Evolutionary conservation across 139 green algal species (phyloP).

Genomic region (Zygnema cylindricum): DNA sequence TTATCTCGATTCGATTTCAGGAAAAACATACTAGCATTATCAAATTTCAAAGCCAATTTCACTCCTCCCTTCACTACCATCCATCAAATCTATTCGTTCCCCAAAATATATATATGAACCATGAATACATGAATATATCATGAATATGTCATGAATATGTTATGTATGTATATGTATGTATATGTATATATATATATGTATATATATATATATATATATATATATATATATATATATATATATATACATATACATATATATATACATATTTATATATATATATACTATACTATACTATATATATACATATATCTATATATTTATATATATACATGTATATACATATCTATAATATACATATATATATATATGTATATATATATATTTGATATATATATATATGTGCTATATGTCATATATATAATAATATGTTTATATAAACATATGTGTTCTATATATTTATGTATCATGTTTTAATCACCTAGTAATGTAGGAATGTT

Average conservation of each 20-base stretch:
- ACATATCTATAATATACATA: background rate
- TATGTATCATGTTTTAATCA: slow-evolving; percentile 36
- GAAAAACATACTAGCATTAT: background rate
- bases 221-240: background rate
- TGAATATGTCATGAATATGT: slow-evolving; percentile 4
- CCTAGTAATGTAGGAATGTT: slow-evolving; percentile 54
- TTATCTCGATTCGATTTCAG: background rate
- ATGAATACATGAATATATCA: background rate
- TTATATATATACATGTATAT: background rate
- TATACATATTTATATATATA: no score
- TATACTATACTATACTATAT: no score
- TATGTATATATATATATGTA: background rate
- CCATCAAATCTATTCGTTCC: background rate
- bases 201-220: background rate
- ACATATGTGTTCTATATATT: slow-evolving; percentile 24
- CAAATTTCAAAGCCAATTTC: background rate
- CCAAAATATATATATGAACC: background rate
- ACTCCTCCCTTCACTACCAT: background rate
- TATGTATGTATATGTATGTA: background rate
- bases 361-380: background rate
- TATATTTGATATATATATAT: background rate
- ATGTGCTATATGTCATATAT: background rate
- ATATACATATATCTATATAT: background rate
- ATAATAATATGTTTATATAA: slow-evolving; percentile 16
- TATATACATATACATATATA: background rate